A percentile compares a stretch with the other conserved stretches of the same genome.
These are phyloP conservation scores for Maudiozyma serrabonitensis DNA, from an alignment of 805 yeast species.

Conservation along the genomic window DNA sequence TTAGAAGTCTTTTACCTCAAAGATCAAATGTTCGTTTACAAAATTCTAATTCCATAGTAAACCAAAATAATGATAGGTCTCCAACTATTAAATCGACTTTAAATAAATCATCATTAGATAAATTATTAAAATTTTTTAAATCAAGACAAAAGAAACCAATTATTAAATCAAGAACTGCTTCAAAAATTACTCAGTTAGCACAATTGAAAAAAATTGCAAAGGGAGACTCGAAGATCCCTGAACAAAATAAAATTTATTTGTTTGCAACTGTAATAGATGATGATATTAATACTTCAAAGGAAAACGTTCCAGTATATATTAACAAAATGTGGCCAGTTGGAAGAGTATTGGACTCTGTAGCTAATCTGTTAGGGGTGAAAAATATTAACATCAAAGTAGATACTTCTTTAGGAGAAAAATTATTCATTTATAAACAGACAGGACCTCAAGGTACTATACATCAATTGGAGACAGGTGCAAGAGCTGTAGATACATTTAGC, in stretches of 20 bases:
- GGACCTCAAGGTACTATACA: slow-evolving; percentile 2
- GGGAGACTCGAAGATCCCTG: slow-evolving; percentile 23
- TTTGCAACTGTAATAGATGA: slow-evolving; percentile 12
- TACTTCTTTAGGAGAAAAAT: slow-evolving; percentile 14
- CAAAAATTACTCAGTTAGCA: slow-evolving; percentile 11
- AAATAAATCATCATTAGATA: slow-evolving; percentile 18
- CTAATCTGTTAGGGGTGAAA: slow-evolving; percentile 16
- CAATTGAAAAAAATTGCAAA: slow-evolving; percentile 15
- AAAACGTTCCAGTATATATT: slow-evolving; percentile 12
- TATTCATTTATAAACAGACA: slow-evolving; percentile 16
- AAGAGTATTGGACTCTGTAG: slow-evolving; percentile 24
- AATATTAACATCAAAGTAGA: slow-evolving; percentile 14
- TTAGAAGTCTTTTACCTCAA: slow-evolving; percentile 24
- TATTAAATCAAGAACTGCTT: neutral
- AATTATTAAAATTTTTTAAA: slow-evolving; percentile 19
- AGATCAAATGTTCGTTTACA: slow-evolving; percentile 19
- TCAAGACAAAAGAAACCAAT: slow-evolving; percentile 1
- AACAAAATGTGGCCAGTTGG: slow-evolving; percentile 29
- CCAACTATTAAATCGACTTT: slow-evolving; percentile 7
- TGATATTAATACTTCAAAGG: slow-evolving; percentile 1
- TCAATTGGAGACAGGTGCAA: slow-evolving; percentile 5
- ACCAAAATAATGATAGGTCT: neutral
- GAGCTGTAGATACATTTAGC: slow-evolving; percentile 14
- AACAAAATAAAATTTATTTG: slow-evolving; percentile 19
- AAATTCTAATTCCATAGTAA: neutral